phyloP scores from a whole-genome alignment of 192 early-diverging fungal species.

The Linnemannia hyalina region DNA sequence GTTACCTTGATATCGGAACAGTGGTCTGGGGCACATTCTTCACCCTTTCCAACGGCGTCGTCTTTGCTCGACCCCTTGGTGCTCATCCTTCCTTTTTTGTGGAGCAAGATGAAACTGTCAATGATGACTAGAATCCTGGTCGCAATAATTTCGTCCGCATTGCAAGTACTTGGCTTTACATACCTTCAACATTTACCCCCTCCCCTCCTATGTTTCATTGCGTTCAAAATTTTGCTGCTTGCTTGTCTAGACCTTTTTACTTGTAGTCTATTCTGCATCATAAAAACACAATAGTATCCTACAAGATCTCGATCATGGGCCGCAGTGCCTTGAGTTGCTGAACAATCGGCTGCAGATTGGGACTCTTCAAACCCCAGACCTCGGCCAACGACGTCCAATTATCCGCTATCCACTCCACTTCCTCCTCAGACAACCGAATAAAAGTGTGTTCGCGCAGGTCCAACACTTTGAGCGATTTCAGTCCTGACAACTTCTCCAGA shows the following conservation, averaged over 20 bases:
- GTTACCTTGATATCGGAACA: neutral
- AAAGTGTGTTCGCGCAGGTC: conserved; percentile 16
- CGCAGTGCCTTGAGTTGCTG: neutral
- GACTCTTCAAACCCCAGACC: neutral
- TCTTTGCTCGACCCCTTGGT: conserved; percentile 33
- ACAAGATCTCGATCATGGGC: neutral
- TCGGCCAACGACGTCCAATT: neutral
- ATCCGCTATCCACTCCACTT: neutral
- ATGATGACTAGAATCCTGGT: neutral
- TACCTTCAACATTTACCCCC: no score
- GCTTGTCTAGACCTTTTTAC: no score
- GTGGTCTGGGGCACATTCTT: conserved; percentile 38
- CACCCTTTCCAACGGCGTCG: conserved; percentile 19
- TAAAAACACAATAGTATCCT: neutral
- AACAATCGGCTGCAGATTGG: neutral
- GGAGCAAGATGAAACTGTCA: conserved; percentile 17
- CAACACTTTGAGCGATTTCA: conserved; percentile 3
- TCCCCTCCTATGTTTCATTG: no score
- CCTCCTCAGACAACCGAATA: neutral
- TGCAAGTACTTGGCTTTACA: no score
- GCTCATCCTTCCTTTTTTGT: conserved; percentile 29
- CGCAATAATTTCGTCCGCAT: no score
- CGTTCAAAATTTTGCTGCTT: no score
- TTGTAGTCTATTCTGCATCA: no score
- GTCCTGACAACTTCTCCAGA: neutral